Evolutionary conservation across 129 eudicot genomes (phyloP), one percentile per base, ranked within the genome.

Genomic region (Lonicera japonica): DNA sequence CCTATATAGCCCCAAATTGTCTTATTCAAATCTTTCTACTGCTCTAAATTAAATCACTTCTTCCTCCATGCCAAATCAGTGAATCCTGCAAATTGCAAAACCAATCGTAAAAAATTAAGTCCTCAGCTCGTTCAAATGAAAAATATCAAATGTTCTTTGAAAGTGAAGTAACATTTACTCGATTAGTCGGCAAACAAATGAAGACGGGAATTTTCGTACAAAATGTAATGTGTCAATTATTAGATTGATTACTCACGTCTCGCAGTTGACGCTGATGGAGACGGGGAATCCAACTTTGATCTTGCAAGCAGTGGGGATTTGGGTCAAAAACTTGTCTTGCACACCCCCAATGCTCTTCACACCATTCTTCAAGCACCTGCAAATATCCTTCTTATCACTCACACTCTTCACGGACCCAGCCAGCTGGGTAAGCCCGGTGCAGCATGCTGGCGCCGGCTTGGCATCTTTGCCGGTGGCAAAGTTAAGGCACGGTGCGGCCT

Each of bases 221-320:
- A 45, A n/a, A 12, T 29, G n/a, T n/a, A 47, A 9, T 2, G 40
- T 21, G 41, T 11, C 25, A 12, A 13, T 23, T 21, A 16, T 6
- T 23, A 6, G 36, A 29, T 56, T 18, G 22, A 21, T 16, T 29
- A 58, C 78, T 68, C 68, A 77, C 83, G 60, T 68, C 22, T 58
- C 66, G 12, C 83, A 78, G 40, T 72, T 54, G 8, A 76, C 70
- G 25, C 55, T 62, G 3, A 53, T 15, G 71, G 83, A 78, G 21
- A 78, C 68, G 5, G 83, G 79, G 64, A 73, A 68, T 10, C 83
- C 79, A 14, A 73, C 79, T 45, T 68, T 60, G 25, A 78, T 73
- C 21, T 64, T 64, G 83, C 83, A 78, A 12, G 61, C 20, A 41
- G 21, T 12, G 11, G 83, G 83, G 19, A 77, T 67, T 52, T 63